These are phyloP conservation scores for Mortierella hygrophila DNA, from an alignment of 192 early-diverging fungal genomes.

Conservation along the genomic window DNA sequence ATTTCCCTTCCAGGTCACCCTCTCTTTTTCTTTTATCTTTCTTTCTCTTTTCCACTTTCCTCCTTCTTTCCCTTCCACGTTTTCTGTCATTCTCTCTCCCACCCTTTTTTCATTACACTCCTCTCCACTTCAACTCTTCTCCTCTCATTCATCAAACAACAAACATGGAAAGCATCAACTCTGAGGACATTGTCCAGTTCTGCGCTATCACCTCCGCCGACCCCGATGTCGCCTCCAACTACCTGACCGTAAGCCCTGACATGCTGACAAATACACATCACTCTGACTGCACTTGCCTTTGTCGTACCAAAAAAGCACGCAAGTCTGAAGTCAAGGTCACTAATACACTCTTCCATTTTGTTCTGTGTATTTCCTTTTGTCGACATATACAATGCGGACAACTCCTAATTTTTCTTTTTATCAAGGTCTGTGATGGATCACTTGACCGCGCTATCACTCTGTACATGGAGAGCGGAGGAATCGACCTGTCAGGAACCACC, in stretches of 20 bases:
- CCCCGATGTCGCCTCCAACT: constrained; percentile 75
- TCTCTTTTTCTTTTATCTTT: background rate
- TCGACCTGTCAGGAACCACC: constrained; percentile 50
- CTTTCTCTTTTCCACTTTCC: background rate
- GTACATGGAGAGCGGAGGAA: constrained; percentile 87
- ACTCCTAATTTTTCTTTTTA: background rate
- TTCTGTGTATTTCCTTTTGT: background rate
- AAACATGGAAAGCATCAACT: constrained; percentile 27
- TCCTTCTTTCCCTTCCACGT: background rate
- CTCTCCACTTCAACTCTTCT: background rate
- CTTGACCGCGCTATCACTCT: constrained; percentile 83
- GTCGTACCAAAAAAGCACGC: background rate
- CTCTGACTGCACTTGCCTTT: background rate
- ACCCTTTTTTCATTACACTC: background rate
- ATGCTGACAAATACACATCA: background rate
- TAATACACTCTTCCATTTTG: background rate
- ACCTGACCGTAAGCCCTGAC: constrained; percentile 69
- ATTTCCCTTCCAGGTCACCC: background rate
- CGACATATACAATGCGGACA: background rate
- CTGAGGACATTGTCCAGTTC: constrained; percentile 65
- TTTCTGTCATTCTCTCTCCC: background rate
- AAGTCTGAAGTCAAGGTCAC: background rate
- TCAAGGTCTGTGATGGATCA: constrained; percentile 79
- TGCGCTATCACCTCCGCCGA: constrained; percentile 80
- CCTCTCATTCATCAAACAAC: background rate